A percentile compares a stretch with the other conserved stretches of the same genome.
These are phyloP conservation scores for Salix udensis DNA, from an alignment of 345 rosid species.

Conservation along the genomic window DNA sequence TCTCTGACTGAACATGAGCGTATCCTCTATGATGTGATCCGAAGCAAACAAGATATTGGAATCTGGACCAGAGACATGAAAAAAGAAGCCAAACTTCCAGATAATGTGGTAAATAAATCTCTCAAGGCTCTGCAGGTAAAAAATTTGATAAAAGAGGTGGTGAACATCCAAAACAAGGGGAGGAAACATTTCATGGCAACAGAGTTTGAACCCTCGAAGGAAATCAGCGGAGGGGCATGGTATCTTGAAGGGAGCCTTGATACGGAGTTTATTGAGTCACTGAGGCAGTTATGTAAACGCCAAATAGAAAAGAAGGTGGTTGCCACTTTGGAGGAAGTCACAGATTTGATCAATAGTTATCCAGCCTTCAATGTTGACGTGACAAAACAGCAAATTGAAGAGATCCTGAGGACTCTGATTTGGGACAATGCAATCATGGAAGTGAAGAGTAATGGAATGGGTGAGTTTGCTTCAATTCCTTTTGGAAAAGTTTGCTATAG, in stretches of 20 bases:
- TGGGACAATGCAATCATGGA: conserved; percentile 61
- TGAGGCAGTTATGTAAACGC: conserved; percentile 42
- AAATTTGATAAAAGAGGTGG: neutral
- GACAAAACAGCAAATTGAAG: conserved; percentile 43
- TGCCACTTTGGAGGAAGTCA: conserved; percentile 50
- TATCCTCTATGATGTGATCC: conserved; percentile 37
- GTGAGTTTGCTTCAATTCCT: conserved; percentile 45
- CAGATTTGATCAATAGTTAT: conserved; percentile 30
- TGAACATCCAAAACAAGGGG: neutral
- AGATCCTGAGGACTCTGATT: conserved; percentile 60
- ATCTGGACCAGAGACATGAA: conserved; percentile 48
- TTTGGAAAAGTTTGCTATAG: conserved; percentile 54
- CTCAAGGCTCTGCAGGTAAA: conserved; percentile 42
- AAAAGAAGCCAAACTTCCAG: conserved; percentile 37
- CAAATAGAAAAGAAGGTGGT: conserved; percentile 30
- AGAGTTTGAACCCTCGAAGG: conserved; percentile 53
- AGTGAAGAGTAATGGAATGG: conserved; percentile 57
- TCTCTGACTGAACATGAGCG: conserved; percentile 52
- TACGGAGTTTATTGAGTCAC: conserved; percentile 28
- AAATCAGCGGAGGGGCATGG: conserved; percentile 80
- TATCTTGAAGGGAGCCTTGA: conserved; percentile 61
- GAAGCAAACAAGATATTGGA: conserved; percentile 56
- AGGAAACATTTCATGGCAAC: neutral
- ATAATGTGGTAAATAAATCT: conserved; percentile 34
- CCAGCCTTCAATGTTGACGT: conserved; percentile 29